Conservation (phyloP, 805 yeast genomes). For the Scheffersomyces spartinae region DNA sequence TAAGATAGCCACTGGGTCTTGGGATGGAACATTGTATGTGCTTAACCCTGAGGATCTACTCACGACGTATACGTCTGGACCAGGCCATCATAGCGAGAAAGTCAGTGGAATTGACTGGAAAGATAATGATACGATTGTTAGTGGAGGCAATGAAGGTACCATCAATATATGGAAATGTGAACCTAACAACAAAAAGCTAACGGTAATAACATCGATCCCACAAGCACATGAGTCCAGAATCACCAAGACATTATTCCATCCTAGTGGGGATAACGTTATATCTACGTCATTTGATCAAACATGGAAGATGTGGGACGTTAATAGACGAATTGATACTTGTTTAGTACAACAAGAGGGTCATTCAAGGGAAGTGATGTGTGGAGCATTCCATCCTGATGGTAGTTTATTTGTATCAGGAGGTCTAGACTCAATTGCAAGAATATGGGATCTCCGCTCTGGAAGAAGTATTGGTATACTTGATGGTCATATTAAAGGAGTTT, state of each 20-base stretch:
- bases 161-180: conserved; percentile 18
- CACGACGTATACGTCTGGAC: conserved; percentile 10
- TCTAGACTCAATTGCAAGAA: conserved; percentile 53
- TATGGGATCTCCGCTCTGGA: conserved; percentile 88
- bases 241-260: conserved; percentile 53
- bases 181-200: conserved; percentile 8
- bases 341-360: conserved; percentile 80
- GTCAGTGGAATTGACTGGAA: conserved; percentile 65
- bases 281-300: conserved; percentile 77
- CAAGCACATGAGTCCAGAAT: conserved; percentile 40
- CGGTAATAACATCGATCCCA: conserved; percentile 6
- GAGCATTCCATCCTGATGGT: conserved; percentile 68
- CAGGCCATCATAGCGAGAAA: conserved; percentile 49
- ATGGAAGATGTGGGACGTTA: conserved; percentile 81
- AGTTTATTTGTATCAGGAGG: conserved; percentile 69
- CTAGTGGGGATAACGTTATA: conserved; percentile 42
- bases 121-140: conserved; percentile 9
- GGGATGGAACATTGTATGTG: conserved; percentile 66
- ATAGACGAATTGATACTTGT: conserved; percentile 31
- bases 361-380: conserved; percentile 52
- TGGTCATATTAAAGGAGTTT: conserved; percentile 66
- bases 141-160: conserved; percentile 30
- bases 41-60: conserved; percentile 30
- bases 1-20: conserved; percentile 57
- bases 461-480: conserved; percentile 42